A percentile compares a stretch with the other conserved stretches of the same genome.
Conservation (phyloP, 2,329 filamentous ascomycete species). For the Arachnopeziza araneosa region DNA sequence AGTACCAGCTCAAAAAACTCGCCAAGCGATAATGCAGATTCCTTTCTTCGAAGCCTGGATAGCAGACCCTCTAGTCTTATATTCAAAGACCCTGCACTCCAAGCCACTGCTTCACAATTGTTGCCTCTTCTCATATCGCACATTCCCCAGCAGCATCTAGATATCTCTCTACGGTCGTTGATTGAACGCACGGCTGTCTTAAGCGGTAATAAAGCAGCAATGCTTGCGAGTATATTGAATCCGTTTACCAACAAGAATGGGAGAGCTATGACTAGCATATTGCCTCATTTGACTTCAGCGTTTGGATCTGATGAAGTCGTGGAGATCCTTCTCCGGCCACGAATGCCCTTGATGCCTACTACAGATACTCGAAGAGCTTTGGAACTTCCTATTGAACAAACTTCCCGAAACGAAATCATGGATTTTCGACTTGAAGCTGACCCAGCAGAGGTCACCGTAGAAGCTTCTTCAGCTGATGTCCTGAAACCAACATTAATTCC, state of each 20-base stretch:
- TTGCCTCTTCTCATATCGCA: constrained; percentile 57
- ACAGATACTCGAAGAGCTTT: not conserved
- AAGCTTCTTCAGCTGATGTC: not conserved
- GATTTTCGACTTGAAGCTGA: constrained; percentile 8
- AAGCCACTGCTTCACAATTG: constrained; percentile 52
- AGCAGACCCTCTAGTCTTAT: constrained; percentile 13
- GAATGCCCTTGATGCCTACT: constrained; percentile 40
- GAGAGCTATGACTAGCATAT: constrained; percentile 63
- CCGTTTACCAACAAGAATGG: constrained; percentile 61
- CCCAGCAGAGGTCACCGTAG: constrained; percentile 1
- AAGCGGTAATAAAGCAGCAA: constrained; percentile 60
- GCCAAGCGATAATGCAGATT: constrained; percentile 60
- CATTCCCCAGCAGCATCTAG: constrained; percentile 60
- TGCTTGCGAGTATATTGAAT: constrained; percentile 78
- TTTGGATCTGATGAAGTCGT: constrained; percentile 59
- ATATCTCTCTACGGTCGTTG: constrained; percentile 65
- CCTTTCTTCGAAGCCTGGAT: constrained; percentile 47
- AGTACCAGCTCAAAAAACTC: constrained; percentile 24
- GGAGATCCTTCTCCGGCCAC: constrained; percentile 59
- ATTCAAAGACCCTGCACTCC: constrained; percentile 41
- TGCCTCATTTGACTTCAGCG: constrained; percentile 70
- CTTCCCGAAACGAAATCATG: constrained; percentile 19
- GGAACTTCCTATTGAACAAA: constrained; percentile 4
- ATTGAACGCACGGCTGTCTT: constrained; percentile 80
- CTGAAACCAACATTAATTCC: no score